These are phyloP conservation scores for Neostapfia colusana DNA, from an alignment of 176 grass and related monocot species.

Conservation along the genomic window DNA sequence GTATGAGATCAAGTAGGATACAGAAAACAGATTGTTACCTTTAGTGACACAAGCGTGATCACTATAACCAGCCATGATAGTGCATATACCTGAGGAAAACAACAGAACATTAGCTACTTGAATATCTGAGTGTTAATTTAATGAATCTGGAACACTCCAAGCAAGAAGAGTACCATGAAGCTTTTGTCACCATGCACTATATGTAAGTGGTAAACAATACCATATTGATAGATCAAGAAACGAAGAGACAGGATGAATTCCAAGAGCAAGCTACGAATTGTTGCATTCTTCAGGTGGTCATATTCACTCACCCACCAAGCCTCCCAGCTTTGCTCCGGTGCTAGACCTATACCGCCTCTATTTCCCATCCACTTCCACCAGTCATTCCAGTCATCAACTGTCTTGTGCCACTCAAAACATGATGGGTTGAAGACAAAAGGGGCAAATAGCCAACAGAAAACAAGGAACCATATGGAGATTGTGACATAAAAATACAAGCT, in stretches of 20 bases:
- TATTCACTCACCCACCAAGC: conserved; percentile 75
- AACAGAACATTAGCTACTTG: conserved; percentile 26
- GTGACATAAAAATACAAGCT: conserved; percentile 57
- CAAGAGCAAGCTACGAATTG: conserved; percentile 57
- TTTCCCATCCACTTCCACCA: conserved; percentile 75
- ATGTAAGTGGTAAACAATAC: conserved; percentile 73
- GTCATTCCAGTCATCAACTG: conserved; percentile 67
- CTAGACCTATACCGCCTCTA: conserved; percentile 64
- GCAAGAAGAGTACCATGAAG: conserved; percentile 49
- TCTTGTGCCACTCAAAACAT: conserved; percentile 82
- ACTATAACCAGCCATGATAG: conserved; percentile 72
- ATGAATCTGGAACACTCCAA: conserved; percentile 18
- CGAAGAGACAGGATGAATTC: conserved; percentile 61
- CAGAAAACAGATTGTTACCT: conserved; percentile 44
- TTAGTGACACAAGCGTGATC: conserved; percentile 49
- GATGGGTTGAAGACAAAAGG: conserved; percentile 82
- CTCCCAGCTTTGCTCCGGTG: conserved; percentile 71
- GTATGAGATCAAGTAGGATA: not conserved
- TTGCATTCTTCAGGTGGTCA: conserved; percentile 56
- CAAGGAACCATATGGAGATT: conserved; percentile 71
- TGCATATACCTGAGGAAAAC: conserved; percentile 53
- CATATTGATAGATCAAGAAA: conserved; percentile 73
- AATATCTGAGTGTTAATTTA: not conserved
- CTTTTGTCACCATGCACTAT: conserved; percentile 54
- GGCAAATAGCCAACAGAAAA: conserved; percentile 66